phyloP scores from a whole-genome alignment of 495 filamentous ascomycete genomes.

The Aspergillus leporis region DNA sequence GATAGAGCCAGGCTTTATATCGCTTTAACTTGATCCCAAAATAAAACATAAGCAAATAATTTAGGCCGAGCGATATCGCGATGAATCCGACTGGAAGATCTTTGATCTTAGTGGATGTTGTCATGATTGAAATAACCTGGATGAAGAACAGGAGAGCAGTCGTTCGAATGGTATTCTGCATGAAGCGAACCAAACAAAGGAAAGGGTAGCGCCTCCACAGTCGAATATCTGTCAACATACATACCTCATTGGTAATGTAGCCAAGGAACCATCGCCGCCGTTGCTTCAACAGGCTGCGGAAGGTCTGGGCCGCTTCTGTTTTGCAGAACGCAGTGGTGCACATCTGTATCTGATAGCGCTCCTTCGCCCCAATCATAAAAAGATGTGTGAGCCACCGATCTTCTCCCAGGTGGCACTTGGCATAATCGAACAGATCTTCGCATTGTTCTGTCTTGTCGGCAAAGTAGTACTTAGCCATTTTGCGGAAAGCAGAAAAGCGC shows the following conservation, averaged over 20 bases:
- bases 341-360: slow-evolving; percentile 94
- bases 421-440: slow-evolving; percentile 95
- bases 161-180: slow-evolving; percentile 96
- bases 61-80: slow-evolving; percentile 89
- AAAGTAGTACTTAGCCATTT: slow-evolving; percentile 99
- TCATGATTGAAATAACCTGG: slow-evolving; percentile 84
- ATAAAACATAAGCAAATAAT: slow-evolving; percentile 96
- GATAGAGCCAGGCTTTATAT: slow-evolving; percentile 93
- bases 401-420: slow-evolving; percentile 93
- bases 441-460: slow-evolving; percentile 96
- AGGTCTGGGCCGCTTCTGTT: slow-evolving; percentile 93
- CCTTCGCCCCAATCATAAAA: slow-evolving; percentile 96
- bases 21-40: slow-evolving; percentile 84
- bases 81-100: slow-evolving; percentile 94
- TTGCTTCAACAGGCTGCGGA: slow-evolving; percentile 86
- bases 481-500: slow-evolving; percentile 92
- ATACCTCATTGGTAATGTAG: slow-evolving; percentile 97
- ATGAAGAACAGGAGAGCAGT: slow-evolving; percentile 96
- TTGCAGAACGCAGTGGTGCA: slow-evolving; percentile 98
- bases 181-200: slow-evolving; percentile 83
- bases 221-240: slow-evolving; percentile 94
- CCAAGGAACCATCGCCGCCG: slow-evolving; percentile 95
- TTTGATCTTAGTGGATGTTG: slow-evolving; percentile 72
- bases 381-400: slow-evolving; percentile 97
- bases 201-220: slow-evolving; percentile 92